phyloP scores from a whole-genome alignment of 2,329 filamentous ascomycete genomes.

The Neonectria sp. region DNA sequence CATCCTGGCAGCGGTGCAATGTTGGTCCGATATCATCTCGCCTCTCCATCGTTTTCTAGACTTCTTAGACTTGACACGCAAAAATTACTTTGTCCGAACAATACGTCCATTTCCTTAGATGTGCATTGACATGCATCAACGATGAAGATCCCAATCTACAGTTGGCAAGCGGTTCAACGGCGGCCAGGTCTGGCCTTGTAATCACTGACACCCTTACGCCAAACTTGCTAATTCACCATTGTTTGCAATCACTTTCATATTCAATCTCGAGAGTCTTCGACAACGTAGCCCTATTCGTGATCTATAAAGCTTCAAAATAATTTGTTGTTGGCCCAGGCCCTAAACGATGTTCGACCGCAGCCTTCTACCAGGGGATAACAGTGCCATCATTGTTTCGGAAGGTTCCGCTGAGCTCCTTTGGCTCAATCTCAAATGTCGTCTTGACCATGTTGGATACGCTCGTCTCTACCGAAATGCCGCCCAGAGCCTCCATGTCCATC shows the following conservation, averaged over 20 bases:
- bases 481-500: neutral
- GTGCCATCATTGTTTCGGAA: slow-evolving; percentile 24
- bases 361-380: slow-evolving; percentile 39
- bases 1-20: neutral
- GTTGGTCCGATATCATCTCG: neutral
- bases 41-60: neutral
- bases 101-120: neutral
- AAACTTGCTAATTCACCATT: neutral
- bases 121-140: neutral
- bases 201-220: neutral
- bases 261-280: neutral
- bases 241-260: neutral
- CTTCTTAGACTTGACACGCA: slow-evolving; percentile 1
- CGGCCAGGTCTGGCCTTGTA: neutral
- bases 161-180: neutral
- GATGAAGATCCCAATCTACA: neutral
- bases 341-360: neutral
- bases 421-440: slow-evolving; percentile 10
- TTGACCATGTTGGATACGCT: slow-evolving; percentile 11
- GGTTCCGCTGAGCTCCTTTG: slow-evolving; percentile 12
- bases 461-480: slow-evolving; percentile 10
- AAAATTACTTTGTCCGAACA: neutral
- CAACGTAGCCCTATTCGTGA: neutral
- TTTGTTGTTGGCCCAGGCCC: neutral
- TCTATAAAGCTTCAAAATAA: neutral